phyloP scores from a whole-genome alignment of 345 rosid genomes.

The Boechera stricta region DNA sequence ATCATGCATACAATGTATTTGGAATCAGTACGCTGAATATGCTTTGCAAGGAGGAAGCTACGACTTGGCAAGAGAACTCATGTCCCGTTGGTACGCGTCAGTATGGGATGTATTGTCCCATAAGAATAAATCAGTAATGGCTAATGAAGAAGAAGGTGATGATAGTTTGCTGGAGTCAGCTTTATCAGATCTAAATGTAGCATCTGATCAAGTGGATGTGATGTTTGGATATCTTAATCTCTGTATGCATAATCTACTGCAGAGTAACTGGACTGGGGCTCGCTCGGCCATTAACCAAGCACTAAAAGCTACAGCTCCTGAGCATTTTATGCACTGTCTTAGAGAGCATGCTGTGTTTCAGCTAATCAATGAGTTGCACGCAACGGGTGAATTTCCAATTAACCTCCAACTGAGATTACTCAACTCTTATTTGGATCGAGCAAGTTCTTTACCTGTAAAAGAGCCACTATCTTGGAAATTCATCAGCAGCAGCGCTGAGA shows the following conservation, averaged over 20 bases:
- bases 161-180: slow-evolving; percentile 36
- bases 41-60: slow-evolving; percentile 59
- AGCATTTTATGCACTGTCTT: slow-evolving; percentile 59
- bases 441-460: slow-evolving; percentile 46
- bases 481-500: slow-evolving; percentile 56
- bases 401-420: slow-evolving; percentile 56
- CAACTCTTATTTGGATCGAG: slow-evolving; percentile 61
- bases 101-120: slow-evolving; percentile 51
- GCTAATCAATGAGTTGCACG: slow-evolving; percentile 47
- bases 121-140: slow-evolving; percentile 34
- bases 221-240: slow-evolving; percentile 85
- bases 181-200: slow-evolving; percentile 44
- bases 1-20: slow-evolving; percentile 74
- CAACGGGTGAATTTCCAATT: slow-evolving; percentile 47
- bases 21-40: slow-evolving; percentile 91
- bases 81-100: slow-evolving; percentile 69
- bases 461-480: slow-evolving; percentile 76
- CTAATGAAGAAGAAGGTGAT: slow-evolving; percentile 34
- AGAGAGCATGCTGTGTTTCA: slow-evolving; percentile 73
- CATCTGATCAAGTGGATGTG: slow-evolving; percentile 52
- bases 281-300: slow-evolving; percentile 62
- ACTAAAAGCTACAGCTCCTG: slow-evolving; percentile 57
- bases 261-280: slow-evolving; percentile 59
- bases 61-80: slow-evolving; percentile 61
- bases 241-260: slow-evolving; percentile 64